phyloP scores from a whole-genome alignment of 2,329 filamentous ascomycete species.

The Xylariaceae sp. region DNA sequence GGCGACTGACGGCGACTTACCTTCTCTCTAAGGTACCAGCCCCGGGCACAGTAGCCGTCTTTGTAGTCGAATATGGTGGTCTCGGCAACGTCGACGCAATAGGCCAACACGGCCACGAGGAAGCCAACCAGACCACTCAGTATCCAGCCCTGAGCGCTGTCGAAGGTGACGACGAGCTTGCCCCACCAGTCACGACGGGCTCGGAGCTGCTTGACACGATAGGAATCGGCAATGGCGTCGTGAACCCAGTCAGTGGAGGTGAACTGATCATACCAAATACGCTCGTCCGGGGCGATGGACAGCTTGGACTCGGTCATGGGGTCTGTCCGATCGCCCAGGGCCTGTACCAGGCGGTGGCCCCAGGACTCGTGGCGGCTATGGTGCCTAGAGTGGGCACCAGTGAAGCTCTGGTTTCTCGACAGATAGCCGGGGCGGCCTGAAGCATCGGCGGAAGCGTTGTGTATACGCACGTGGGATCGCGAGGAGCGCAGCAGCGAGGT shows the following conservation, averaged over 20 bases:
- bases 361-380: constrained; percentile 58
- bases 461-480: constrained; percentile 41
- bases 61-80: constrained; percentile 85
- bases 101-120: constrained; percentile 79
- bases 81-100: constrained; percentile 84
- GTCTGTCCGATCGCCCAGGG: constrained; percentile 55
- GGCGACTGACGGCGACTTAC: constrained; percentile 31
- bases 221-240: constrained; percentile 91
- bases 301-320: constrained; percentile 61
- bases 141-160: constrained; percentile 91
- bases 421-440: constrained; percentile 23
- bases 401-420: constrained; percentile 42
- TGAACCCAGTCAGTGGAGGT: constrained; percentile 98
- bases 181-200: constrained; percentile 80
- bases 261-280: constrained; percentile 98
- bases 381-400: constrained; percentile 42
- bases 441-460: constrained; percentile 25
- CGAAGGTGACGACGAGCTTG: constrained; percentile 70
- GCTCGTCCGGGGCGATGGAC: constrained; percentile 71
- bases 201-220: constrained; percentile 78
- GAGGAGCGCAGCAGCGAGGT: constrained; percentile 41
- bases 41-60: constrained; percentile 71
- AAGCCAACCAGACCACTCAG: constrained; percentile 86
- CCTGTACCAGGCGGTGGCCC: constrained; percentile 58
- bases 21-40: constrained; percentile 73